Evolutionary conservation across 306 rosid genomes (phyloP).

Genomic region (Senna tora): DNA sequence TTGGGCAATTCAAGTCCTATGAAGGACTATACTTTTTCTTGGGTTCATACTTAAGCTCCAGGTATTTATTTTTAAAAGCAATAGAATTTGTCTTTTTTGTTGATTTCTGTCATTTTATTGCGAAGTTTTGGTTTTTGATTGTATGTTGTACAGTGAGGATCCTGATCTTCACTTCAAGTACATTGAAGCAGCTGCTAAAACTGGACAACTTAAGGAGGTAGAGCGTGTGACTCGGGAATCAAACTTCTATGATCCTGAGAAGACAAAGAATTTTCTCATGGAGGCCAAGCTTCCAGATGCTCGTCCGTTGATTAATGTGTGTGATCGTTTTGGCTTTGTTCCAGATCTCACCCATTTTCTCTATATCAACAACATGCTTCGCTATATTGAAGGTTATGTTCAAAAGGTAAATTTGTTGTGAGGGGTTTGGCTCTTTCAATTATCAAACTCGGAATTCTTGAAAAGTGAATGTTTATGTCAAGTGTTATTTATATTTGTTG

Average conservation of each 20-base stretch:
- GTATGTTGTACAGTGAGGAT: constrained; percentile 68
- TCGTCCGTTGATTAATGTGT: constrained; percentile 92
- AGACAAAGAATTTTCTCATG: constrained; percentile 90
- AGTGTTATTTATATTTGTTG: constrained; percentile 30
- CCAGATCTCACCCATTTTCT: constrained; percentile 95
- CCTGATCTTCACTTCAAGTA: constrained; percentile 94
- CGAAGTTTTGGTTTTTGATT: constrained; percentile 1
- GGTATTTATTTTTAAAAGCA: constrained; percentile 46
- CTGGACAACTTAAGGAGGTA: constrained; percentile 95
- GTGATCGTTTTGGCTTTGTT: constrained; percentile 94
- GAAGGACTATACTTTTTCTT: constrained; percentile 95
- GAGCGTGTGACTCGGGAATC: constrained; percentile 98
- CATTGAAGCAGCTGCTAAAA: constrained; percentile 96
- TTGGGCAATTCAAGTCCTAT: constrained; percentile 94
- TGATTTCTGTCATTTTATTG: not conserved
- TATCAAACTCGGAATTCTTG: not conserved
- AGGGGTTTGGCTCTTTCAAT: not conserved
- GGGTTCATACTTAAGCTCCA: constrained; percentile 89
- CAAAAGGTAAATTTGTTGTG: constrained; percentile 82
- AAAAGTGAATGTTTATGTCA: not conserved
- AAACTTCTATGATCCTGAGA: constrained; percentile 87
- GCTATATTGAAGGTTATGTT: constrained; percentile 94
- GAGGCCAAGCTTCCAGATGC: constrained; percentile 98
- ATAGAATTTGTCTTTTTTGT: constrained; percentile 17
- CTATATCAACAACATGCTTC: constrained; percentile 91